Conservation (phyloP, 345 rosid genomes). For the Odontarrhena argentea region DNA sequence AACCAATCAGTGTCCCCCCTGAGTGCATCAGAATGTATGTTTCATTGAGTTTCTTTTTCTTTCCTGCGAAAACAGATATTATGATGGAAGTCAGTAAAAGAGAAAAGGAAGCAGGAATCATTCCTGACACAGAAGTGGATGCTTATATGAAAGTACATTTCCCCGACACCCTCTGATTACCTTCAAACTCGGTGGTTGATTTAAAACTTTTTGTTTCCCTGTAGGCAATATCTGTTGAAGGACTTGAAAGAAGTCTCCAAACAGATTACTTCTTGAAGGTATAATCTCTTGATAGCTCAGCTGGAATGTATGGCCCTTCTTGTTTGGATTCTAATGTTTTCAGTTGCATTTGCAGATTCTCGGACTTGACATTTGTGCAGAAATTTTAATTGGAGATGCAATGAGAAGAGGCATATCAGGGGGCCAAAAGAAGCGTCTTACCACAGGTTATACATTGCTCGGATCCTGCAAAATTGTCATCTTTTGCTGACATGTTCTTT, state of each 20-base stretch:
- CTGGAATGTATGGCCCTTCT: background rate
- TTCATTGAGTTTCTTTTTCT: background rate
- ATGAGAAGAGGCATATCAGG: constrained; percentile 86
- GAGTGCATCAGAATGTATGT: background rate
- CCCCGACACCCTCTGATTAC: background rate
- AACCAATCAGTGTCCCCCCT: constrained; percentile 3
- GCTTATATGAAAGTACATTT: constrained; percentile 71
- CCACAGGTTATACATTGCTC: constrained; percentile 56
- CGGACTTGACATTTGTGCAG: constrained; percentile 73
- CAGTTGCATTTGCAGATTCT: constrained; percentile 52
- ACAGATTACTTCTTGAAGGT: constrained; percentile 87
- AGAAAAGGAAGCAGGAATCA: constrained; percentile 80
- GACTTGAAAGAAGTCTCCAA: constrained; percentile 62
- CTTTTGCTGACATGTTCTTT: constrained; percentile 21
- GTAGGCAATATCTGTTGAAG: constrained; percentile 72
- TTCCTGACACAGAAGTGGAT: constrained; percentile 89
- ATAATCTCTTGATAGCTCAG: constrained; percentile 25
- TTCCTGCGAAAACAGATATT: constrained; percentile 53
- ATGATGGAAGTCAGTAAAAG: constrained; percentile 68
- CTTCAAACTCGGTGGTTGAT: constrained; percentile 10
- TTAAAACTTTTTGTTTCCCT: constrained; percentile 7
- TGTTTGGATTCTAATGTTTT: background rate
- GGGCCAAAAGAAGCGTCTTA: constrained; percentile 80
- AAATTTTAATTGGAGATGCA: constrained; percentile 68
- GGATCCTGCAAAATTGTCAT: background rate